Base-by-base conservation (phyloP, 139 green algal genomes). In the Chara braunii region DNA sequence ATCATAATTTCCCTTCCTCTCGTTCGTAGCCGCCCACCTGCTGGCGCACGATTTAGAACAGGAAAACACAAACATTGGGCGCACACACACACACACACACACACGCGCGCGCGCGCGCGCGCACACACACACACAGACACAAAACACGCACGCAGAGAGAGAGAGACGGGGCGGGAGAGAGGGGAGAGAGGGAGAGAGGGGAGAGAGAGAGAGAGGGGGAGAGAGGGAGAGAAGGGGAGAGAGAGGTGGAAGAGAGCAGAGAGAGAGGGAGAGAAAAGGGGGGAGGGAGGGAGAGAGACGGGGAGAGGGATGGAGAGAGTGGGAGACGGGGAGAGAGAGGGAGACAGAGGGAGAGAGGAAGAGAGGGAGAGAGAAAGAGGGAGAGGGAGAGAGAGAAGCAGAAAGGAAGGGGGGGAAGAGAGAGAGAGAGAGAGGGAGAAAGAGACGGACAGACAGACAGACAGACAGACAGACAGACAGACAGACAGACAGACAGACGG, bases 231-330 rank as follows among this genome's bases (percentile, higher is more conserved):
- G 18, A 23, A 55, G 40, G n/a, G 40, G 50, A 14, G 14, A 14
- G 48, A 56, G 14, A 55, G 40, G 54, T 63, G 8, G 32, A 7
- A 23, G 53, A 56, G 54, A 9, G 9, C 56, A 9, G 9, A 53
- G 14, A 63, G 9, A 63, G 9, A 63, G 7, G 54, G 54, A 63
- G 56, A 56, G 9, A 56, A 61, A 63, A 57, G 9, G 8, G 56
- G 32, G 11, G 7, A n/a, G 37, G 11, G 37, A 8, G 54, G 7
- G 54, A 56, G 54, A 56, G 54, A 7, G 54, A 56, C 33, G 11
- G 7, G 11, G 54, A 9, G 54, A 56, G 7, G 11, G 54, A 9
- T 32, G 7, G 7, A 56, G 54, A 56, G 37, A n/a, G 7, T 9
- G 54, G 11, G 59, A 57, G 9, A 63, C 23, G 9, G 8, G 56